Evolutionary conservation across 257 asterid genomes (phyloP).

Genomic region (Datura wrightii): DNA sequence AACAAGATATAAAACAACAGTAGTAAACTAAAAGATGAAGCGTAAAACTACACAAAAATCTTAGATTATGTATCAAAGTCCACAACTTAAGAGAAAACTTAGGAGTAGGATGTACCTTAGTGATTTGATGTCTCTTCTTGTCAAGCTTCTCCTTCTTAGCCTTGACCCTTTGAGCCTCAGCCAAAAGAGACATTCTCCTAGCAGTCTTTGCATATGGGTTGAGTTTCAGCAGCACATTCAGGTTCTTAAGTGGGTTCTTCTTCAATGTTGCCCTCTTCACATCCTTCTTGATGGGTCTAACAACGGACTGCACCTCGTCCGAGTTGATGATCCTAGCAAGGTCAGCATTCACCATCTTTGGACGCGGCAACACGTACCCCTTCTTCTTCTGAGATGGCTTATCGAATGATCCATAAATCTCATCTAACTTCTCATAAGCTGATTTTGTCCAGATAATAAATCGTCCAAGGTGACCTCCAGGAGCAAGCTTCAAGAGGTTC

Average conservation of each 20-base stretch:
- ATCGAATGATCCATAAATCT: constrained; percentile 70
- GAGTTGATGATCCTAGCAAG: constrained; percentile 86
- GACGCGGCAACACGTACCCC: constrained; percentile 71
- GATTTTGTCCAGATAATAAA: constrained; percentile 79
- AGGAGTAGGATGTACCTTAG: constrained; percentile 63
- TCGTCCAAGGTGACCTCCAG: constrained; percentile 86
- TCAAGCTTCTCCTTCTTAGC: constrained; percentile 76
- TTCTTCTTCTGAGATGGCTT: constrained; percentile 73
- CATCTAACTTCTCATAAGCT: constrained; percentile 79
- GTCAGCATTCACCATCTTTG: constrained; percentile 85
- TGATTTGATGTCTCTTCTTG: constrained; percentile 65
- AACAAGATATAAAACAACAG: background rate
- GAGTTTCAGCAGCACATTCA: constrained; percentile 59
- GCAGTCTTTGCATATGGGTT: constrained; percentile 83
- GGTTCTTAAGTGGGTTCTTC: constrained; percentile 34
- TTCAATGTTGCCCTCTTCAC: constrained; percentile 36
- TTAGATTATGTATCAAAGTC: background rate
- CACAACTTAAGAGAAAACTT: constrained; percentile 17
- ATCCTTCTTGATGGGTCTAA: constrained; percentile 78
- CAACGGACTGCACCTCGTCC: constrained; percentile 87
- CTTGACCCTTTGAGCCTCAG: constrained; percentile 82
- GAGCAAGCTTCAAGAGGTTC: constrained; percentile 73
- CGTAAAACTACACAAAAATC: background rate
- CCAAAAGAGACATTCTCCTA: constrained; percentile 77
- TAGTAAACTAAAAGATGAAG: background rate